Evolutionary conservation across 768 basidiomycete genomes (phyloP).

Genomic region (Russula compacta): DNA sequence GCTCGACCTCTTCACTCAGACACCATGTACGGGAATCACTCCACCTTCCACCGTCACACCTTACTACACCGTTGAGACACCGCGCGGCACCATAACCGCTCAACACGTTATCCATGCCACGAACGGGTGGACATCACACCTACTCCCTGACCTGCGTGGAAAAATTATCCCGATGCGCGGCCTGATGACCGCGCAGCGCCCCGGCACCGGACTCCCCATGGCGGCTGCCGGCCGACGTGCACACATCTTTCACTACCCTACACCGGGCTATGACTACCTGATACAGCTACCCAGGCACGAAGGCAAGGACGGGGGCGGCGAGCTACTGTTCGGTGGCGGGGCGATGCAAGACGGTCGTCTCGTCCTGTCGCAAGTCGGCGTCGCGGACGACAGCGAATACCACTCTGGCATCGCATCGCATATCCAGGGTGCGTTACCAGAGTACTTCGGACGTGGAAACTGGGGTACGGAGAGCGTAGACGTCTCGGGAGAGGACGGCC

Average conservation of each 20-base stretch:
- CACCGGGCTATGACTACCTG: constrained; percentile 51
- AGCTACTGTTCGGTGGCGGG: constrained; percentile 65
- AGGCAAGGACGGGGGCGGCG: constrained; percentile 27
- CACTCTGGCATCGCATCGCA: constrained; percentile 33
- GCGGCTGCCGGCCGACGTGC: constrained; percentile 35
- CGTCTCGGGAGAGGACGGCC: constrained; percentile 19
- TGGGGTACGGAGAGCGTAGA: constrained; percentile 38
- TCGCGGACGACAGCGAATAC: constrained; percentile 30
- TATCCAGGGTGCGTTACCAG: constrained; percentile 40
- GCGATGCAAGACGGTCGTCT: constrained; percentile 28
- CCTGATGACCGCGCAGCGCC: constrained; percentile 57
- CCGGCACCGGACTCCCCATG: constrained; percentile 31
- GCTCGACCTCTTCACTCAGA: constrained; percentile 49
- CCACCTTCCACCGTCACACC: constrained; percentile 23
- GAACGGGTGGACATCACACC: constrained; percentile 72
- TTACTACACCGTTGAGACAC: constrained; percentile 49
- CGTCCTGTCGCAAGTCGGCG: constrained; percentile 26
- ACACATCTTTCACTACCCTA: constrained; percentile 48
- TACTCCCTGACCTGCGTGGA: constrained; percentile 51
- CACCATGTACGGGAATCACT: constrained; percentile 49
- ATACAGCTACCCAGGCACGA: constrained; percentile 39
- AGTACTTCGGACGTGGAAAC: constrained; percentile 41
- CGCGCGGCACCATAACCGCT: constrained; percentile 47
- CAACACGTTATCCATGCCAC: constrained; percentile 74
- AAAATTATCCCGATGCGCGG: constrained; percentile 55